Conservation (phyloP, 208 protist genomes). For the Leishmania tropica region DNA sequence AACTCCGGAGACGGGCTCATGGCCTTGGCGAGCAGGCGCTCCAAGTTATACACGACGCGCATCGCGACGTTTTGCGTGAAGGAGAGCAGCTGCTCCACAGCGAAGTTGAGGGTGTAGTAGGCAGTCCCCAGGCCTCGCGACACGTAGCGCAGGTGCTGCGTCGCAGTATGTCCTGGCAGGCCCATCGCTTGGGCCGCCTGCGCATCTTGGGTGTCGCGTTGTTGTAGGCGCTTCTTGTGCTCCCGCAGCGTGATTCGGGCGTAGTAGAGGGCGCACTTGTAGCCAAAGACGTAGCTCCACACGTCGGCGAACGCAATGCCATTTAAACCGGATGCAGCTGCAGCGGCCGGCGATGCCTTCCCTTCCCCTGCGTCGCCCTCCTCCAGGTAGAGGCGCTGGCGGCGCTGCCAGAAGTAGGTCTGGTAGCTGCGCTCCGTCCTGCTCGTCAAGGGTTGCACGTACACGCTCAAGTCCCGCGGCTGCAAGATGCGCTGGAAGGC, state of each 20-base stretch:
- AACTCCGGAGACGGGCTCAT: slow-evolving; percentile 12
- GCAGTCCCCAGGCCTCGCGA: slow-evolving; percentile 68
- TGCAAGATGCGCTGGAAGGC: slow-evolving; percentile 63
- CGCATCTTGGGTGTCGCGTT: slow-evolving; percentile 47
- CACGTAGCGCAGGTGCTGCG: slow-evolving; percentile 30
- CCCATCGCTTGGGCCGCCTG: slow-evolving; percentile 46
- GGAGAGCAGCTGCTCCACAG: slow-evolving; percentile 67
- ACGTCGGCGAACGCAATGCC: slow-evolving; percentile 40
- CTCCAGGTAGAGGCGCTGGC: slow-evolving; percentile 36
- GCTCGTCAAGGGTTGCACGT: slow-evolving; percentile 29
- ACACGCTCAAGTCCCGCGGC: slow-evolving; percentile 53
- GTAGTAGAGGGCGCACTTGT: slow-evolving; percentile 82
- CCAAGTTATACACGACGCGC: slow-evolving; percentile 55
- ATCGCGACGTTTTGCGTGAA: slow-evolving; percentile 64
- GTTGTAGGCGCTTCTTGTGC: slow-evolving; percentile 67
- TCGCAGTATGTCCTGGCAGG: background rate
- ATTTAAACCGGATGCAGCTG: background rate
- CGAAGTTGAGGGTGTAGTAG: slow-evolving; percentile 84
- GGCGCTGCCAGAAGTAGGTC: slow-evolving; percentile 76
- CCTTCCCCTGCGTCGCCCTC: background rate
- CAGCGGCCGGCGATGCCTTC: background rate
- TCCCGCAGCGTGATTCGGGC: slow-evolving; percentile 64
- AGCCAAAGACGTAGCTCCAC: slow-evolving; percentile 86
- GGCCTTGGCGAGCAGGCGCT: slow-evolving; percentile 33
- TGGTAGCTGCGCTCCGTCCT: slow-evolving; percentile 44